These are phyloP conservation scores for Suhomyces bribrorum DNA, from an alignment of 1,139 yeast genomes.

Conservation along the genomic window DNA sequence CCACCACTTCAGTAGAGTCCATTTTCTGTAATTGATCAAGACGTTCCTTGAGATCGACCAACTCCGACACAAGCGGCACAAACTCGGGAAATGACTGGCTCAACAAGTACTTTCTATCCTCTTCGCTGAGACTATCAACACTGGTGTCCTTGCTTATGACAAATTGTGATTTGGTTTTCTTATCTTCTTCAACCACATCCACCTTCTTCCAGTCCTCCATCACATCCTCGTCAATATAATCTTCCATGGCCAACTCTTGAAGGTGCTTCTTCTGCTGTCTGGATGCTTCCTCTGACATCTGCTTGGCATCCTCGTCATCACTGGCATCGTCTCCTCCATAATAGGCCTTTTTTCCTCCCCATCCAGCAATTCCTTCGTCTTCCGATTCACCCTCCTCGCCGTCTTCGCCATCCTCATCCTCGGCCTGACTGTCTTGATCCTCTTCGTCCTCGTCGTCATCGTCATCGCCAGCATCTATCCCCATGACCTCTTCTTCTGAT, in stretches of 20 bases:
- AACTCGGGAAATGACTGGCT: constrained; percentile 80
- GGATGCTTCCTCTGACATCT: constrained; percentile 85
- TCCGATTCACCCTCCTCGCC: constrained; percentile 49
- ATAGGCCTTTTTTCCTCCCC: constrained; percentile 83
- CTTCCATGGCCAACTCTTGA: constrained; percentile 77
- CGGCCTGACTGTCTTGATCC: constrained; percentile 36
- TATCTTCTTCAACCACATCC: constrained; percentile 34
- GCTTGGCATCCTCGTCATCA: constrained; percentile 75
- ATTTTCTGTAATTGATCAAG: constrained; percentile 25
- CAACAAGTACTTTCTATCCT: constrained; percentile 50
- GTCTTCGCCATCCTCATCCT: constrained; percentile 36
- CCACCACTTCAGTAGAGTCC: constrained; percentile 33
- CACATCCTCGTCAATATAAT: constrained; percentile 80
- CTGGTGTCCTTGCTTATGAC: constrained; percentile 30
- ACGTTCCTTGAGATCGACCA: constrained; percentile 46
- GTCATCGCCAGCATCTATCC: constrained; percentile 29
- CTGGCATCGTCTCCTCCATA: constrained; percentile 79
- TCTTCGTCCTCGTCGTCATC: constrained; percentile 24
- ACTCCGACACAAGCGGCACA: constrained; percentile 71
- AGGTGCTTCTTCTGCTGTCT: constrained; percentile 85
- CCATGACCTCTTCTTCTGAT: constrained; percentile 51
- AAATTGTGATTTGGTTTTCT: constrained; percentile 16
- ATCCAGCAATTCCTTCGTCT: constrained; percentile 59
- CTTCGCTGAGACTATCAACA: constrained; percentile 37
- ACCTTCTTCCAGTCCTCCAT: constrained; percentile 67